phyloP scores from a whole-genome alignment of 192 early-diverging fungal genomes.

The Coemansia pectinata region DNA sequence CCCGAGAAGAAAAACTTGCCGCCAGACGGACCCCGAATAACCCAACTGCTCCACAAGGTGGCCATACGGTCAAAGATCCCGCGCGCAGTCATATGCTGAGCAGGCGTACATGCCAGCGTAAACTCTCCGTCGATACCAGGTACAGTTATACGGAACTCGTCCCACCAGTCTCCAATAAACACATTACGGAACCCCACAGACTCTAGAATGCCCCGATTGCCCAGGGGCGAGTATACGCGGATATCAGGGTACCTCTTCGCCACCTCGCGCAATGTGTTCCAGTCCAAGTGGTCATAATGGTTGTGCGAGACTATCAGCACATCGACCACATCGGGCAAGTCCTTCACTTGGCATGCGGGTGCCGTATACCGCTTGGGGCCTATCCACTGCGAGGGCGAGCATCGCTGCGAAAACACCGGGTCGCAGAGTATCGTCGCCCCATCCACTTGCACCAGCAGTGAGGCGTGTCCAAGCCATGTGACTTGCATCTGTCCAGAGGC shows the following conservation, averaged over 20 bases:
- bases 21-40: constrained; percentile 45
- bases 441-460: constrained; percentile 64
- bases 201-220: constrained; percentile 68
- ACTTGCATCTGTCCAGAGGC: constrained; percentile 23
- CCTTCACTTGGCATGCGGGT: constrained; percentile 64
- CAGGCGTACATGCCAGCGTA: constrained; percentile 68
- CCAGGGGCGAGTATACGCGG: constrained; percentile 76
- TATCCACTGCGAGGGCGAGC: constrained; percentile 66
- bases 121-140: constrained; percentile 17
- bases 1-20: constrained; percentile 53
- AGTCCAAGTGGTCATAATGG: constrained; percentile 88
- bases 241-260: constrained; percentile 46
- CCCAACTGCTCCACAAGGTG: constrained; percentile 84
- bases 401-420: constrained; percentile 72
- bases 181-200: constrained; percentile 59
- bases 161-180: constrained; percentile 79
- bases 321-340: constrained; percentile 66
- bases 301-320: constrained; percentile 80
- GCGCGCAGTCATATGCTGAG: constrained; percentile 61
- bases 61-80: constrained; percentile 64
- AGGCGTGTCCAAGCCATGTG: constrained; percentile 68
- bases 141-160: constrained; percentile 38
- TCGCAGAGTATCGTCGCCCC: constrained; percentile 74
- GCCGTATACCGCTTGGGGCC: constrained; percentile 70
- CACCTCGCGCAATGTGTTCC: constrained; percentile 62